Percentiles rank a stretch among this genome's conserved stretches.
phyloP scores from a whole-genome alignment of 2,329 filamentous ascomycete genomes.

The Sporothrix phasma region DNA sequence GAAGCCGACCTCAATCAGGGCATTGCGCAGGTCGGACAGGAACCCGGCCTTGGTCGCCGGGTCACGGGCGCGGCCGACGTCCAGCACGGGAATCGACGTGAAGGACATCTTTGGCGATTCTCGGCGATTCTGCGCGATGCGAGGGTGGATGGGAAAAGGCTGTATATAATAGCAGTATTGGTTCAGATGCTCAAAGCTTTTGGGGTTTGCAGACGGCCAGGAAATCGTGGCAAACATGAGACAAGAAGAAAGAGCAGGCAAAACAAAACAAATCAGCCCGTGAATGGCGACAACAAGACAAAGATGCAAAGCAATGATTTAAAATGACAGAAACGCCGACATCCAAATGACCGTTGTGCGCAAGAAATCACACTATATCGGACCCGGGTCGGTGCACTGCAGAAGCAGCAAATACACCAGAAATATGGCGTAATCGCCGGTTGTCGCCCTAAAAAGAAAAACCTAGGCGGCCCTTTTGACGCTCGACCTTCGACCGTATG shows the following conservation, averaged over 20 bases:
- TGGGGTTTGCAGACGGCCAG: background rate
- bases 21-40: constrained; percentile 59
- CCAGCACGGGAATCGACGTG: constrained; percentile 65
- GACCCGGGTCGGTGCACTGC: background rate
- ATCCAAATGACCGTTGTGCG: background rate
- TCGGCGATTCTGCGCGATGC: too few relatives aligned
- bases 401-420: background rate
- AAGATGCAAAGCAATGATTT: background rate
- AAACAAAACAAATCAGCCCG: background rate
- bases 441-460: background rate
- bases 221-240: background rate
- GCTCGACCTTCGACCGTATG: too few relatives aligned
- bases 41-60: constrained; percentile 61
- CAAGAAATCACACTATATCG: background rate
- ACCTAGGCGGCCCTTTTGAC: background rate
- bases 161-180: background rate
- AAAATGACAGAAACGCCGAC: background rate
- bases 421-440: constrained; percentile 8
- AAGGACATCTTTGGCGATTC: constrained; percentile 49
- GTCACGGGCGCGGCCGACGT: constrained; percentile 56
- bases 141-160: too few relatives aligned
- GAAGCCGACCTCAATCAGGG: constrained; percentile 79
- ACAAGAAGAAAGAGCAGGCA: background rate
- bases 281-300: background rate
- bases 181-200: background rate